phyloP scores from a whole-genome alignment of 164 flowering plant species.

The Amborella trichopoda region DNA sequence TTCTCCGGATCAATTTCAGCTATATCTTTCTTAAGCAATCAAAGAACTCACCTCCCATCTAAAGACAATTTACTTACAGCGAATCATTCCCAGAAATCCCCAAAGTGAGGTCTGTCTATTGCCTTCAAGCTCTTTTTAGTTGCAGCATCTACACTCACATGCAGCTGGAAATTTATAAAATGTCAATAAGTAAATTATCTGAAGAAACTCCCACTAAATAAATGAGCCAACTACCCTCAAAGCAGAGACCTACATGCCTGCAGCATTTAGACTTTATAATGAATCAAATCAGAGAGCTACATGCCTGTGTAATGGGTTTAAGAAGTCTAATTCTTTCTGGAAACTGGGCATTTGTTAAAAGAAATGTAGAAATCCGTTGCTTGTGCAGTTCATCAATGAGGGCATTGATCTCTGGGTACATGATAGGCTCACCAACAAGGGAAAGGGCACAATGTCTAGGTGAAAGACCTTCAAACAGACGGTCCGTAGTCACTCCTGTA shows the following conservation, averaged over 20 bases:
- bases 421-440: conserved; percentile 98
- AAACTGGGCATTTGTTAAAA: conserved; percentile 97
- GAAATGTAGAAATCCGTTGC: conserved; percentile 85
- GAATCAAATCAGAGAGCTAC: too few relatives aligned
- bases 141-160: conserved; percentile 98
- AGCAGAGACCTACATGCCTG: too few relatives aligned
- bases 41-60: too few relatives aligned
- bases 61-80: conserved; percentile 34
- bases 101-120: conserved; percentile 94
- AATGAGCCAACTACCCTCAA: too few relatives aligned
- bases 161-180: conserved; percentile 46
- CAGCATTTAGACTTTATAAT: too few relatives aligned
- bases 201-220: too few relatives aligned
- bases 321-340: conserved; percentile 75
- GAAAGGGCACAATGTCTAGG: conserved; percentile 99
- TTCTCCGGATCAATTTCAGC: too few relatives aligned
- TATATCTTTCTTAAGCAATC: too few relatives aligned
- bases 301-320: conserved; percentile 81
- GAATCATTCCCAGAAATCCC: conserved; percentile 98
- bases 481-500: conserved; percentile 70
- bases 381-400: conserved; percentile 86
- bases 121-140: conserved; percentile 96
- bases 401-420: conserved; percentile 94
- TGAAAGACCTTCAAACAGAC: conserved; percentile 69
- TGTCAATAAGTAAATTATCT: not conserved